Percentiles rank a stretch among this genome's conserved stretches.
Conservation (phyloP, 148 eudicot genomes). For the Rhododendron ovatum region DNA sequence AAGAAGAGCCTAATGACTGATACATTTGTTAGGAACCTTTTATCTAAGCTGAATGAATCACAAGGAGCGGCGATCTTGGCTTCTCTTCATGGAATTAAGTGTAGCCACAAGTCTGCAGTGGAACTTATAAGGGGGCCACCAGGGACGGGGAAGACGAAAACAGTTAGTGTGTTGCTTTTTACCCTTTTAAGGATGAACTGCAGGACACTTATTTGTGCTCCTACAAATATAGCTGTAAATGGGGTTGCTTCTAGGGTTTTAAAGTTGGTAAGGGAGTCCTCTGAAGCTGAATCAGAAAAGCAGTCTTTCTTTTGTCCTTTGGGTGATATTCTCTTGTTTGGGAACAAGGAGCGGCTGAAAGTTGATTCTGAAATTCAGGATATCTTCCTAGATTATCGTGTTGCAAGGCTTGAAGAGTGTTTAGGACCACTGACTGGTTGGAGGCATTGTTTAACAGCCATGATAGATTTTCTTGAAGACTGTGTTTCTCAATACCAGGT, state of each 20-base stretch:
- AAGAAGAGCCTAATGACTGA: conserved; percentile 15
- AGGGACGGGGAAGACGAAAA: conserved; percentile 62
- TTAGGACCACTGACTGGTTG: conserved; percentile 57
- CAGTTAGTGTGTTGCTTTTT: conserved; percentile 34
- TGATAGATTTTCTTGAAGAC: conserved; percentile 53
- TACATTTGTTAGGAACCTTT: conserved; percentile 11
- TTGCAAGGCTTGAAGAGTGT: conserved; percentile 39
- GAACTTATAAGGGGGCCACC: conserved; percentile 68
- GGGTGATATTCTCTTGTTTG: conserved; percentile 61
- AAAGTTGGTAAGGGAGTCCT: conserved; percentile 25
- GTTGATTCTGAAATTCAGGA: conserved; percentile 37
- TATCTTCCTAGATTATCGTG: conserved; percentile 51
- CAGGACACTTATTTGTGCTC: conserved; percentile 45
- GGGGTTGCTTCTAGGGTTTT: conserved; percentile 54
- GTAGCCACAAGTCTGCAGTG: conserved; percentile 29
- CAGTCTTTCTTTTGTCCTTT: conserved; percentile 14
- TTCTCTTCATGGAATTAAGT: conserved; percentile 28
- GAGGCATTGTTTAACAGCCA: conserved; percentile 41
- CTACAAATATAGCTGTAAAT: conserved; percentile 51
- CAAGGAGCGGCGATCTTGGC: conserved; percentile 39
- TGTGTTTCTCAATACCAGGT: conserved; percentile 49
- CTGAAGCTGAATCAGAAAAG: conserved; percentile 15
- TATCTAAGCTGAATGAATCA: conserved; percentile 36
- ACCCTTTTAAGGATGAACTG: conserved; percentile 28
- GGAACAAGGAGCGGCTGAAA: conserved; percentile 42